Base-by-base conservation (phyloP, 441 rosid genomes). In the Erysimum cheiri region DNA sequence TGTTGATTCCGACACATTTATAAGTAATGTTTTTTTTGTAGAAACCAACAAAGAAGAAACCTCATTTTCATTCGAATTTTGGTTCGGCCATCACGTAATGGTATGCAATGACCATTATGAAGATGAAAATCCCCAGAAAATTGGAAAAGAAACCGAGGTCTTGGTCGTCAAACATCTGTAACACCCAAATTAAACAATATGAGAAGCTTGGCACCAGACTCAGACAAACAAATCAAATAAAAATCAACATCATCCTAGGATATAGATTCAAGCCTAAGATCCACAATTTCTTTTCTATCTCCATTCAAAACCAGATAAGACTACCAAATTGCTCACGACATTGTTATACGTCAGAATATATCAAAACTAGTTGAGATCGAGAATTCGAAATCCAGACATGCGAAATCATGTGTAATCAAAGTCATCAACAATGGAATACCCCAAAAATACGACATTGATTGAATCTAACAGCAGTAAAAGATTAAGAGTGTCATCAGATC, bases 21-120 rank as follows among this genome's bases (percentile, higher is more conserved):
- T 63, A 11, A 31, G 13, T 31, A 15, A 0, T 0, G 28, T 26
- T 26, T 3, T 24, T 28, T 8, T 8, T 54, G 1, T 13, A 63
- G 54, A 71, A 71, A 62, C n/a, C 22, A 40, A 59, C 37, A 75
- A 13, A 36, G n/a, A 46, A 26, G 28, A 15, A 19, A 60, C 58
- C 46, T 85, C 71, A 77, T 53, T 56, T 71, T 71, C 81, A 84
- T 68, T 87, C 93, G 57, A 82, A 85, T 63, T 88, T 88, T 3
- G 95, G 91, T 66, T 88, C 93, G 37, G 90, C 93, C 81, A 85
- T 61, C 64, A 85, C 85, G 61, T 75, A 88, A 71, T 88, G 97
- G 71, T 91, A 88, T 0, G 91, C 97, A 19, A 89, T 84, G 66
- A 91, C 90, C 78, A 85, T 72, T 10, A 71, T 78, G 78, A 87